Base-by-base conservation (phyloP, 768 basidiomycete species). In the Termitomyces sp. region DNA sequence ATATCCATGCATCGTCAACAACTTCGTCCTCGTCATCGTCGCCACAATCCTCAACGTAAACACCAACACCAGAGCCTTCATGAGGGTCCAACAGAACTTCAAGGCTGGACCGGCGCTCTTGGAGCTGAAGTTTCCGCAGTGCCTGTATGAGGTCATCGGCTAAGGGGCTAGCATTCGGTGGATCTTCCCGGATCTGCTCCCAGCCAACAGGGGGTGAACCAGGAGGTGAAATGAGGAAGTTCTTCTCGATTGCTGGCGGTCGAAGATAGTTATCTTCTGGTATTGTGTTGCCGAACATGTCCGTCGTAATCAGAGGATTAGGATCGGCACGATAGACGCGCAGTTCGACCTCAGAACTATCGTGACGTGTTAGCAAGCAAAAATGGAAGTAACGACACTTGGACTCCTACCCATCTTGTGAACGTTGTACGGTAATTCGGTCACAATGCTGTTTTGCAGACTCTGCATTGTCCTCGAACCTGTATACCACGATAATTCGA, bases 121-220 rank as follows among this genome's bases (percentile, higher is more conserved):
- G 76, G 3, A 86, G 65, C 69, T 92, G 84, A 2, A 98, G 81
- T 66, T 81, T 84, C 65, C 79, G 82, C 58, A 98, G 76, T 15
- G 96, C 96, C 11, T 79, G 69, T 32, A 94, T 90, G 64, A 98
- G 83, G 70, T 98, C 96, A 29, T 91, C 86, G 0, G 96, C 96
- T 31, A 97, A 83, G 5, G 94, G 89, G 2, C 83, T 75, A 3
- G 77, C 71, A 69, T 98, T 98, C 0, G 96, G 96, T 17, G 94
- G 92, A 8, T 96, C 94, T 73, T 98, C 96, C 54, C 79, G 79
- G 60, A 95, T 84, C 29, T 83, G 94, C 70, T 97, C 94, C 97
- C 97, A 99, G 3, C 96, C 97, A 1, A 96, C 87, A 0, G 97
- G 97, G 0, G 97, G 97, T 0, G 95, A 97, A 5, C 97, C 97